Base-by-base conservation (phyloP, 805 yeast species). In the Kluyveromyces starmeri region DNA sequence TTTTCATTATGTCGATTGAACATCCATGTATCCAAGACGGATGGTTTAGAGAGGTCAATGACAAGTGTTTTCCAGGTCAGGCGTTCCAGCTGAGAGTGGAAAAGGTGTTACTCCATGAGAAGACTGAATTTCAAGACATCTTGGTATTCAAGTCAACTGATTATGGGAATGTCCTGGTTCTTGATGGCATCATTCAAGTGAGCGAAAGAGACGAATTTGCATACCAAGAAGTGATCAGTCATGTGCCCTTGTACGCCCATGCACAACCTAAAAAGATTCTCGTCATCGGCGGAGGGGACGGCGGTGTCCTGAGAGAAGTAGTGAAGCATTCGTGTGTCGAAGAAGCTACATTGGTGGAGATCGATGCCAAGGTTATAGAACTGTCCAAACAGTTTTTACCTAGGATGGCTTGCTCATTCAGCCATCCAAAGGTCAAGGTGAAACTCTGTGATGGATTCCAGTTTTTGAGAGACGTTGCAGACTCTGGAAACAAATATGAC, bases 261-360 rank as follows among this genome's bases (percentile, higher is more conserved):
- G 73, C 74, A 3, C 50, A 66, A 27, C 96, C 96, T 2, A 72
- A 71, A 46, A 71, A 68, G 36, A 94, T 85, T 7, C 69, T 86
- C 34, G 92, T 86, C 20, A 83, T 86, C 48, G 96, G 96, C 18
- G 96, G 96, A 17, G 96, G 96, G 27, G 96, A 86, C 57, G 95
- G 96, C 44, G 96, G 96, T 41, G 95, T 86, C 14, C 62, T 88
- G 23, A 71, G 96, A 49, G 96, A 86, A 57, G 78, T 83, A 12
- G 74, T 84, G 29, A 88, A 86, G 60, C 89, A 82, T 51, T 65
- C 68, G 5, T 64, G 69, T 28, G 70, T 78, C 4, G 78, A 80
- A 44, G 58, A 63, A 30, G 80, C 83, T 11, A 78, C 81, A 10
- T 67, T 86, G 56, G 89, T 83, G n/a, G 96, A 86, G 53, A 88